phyloP scores from a whole-genome alignment of 2,329 filamentous ascomycete genomes.

The Sphaerulina musiva region DNA sequence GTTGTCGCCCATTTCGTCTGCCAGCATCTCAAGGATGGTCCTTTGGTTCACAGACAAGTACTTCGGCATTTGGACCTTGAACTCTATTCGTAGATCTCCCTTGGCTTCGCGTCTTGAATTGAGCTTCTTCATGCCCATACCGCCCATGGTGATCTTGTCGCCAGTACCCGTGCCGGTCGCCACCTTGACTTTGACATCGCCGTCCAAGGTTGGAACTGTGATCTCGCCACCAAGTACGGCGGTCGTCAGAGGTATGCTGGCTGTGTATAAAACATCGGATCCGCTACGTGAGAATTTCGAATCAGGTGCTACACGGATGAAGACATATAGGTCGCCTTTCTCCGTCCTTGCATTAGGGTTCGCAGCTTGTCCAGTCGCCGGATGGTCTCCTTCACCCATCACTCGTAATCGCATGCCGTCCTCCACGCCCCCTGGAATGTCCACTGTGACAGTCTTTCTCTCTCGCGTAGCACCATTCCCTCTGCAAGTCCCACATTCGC shows the following conservation, averaged over 20 bases:
- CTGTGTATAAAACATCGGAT: conserved; percentile 87
- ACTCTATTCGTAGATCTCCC: conserved; percentile 88
- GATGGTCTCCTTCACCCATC: conserved; percentile 78
- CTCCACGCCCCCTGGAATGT: conserved; percentile 92
- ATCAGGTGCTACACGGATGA: conserved; percentile 82
- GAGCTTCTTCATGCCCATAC: conserved; percentile 91
- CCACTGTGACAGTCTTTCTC: conserved; percentile 73
- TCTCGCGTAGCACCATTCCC: conserved; percentile 82
- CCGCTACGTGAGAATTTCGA: conserved; percentile 81
- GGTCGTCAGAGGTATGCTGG: conserved; percentile 84
- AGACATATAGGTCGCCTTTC: conserved; percentile 83
- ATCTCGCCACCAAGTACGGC: conserved; percentile 88
- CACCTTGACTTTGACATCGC: conserved; percentile 83
- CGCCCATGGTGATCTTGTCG: conserved; percentile 79
- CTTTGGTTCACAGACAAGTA: conserved; percentile 86
- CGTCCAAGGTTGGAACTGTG: conserved; percentile 80
- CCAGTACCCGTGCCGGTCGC: conserved; percentile 86
- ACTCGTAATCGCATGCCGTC: conserved; percentile 90
- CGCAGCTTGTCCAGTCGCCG: conserved; percentile 64
- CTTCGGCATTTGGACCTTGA: conserved; percentile 92
- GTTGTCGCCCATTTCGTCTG: conserved; percentile 92
- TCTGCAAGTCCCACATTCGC: conserved; percentile 70
- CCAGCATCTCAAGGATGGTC: conserved; percentile 88
- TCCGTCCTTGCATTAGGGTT: conserved; percentile 58
- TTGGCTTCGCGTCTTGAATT: conserved; percentile 57